phyloP scores from a whole-genome alignment of 805 yeast species.

The Candida takata region DNA sequence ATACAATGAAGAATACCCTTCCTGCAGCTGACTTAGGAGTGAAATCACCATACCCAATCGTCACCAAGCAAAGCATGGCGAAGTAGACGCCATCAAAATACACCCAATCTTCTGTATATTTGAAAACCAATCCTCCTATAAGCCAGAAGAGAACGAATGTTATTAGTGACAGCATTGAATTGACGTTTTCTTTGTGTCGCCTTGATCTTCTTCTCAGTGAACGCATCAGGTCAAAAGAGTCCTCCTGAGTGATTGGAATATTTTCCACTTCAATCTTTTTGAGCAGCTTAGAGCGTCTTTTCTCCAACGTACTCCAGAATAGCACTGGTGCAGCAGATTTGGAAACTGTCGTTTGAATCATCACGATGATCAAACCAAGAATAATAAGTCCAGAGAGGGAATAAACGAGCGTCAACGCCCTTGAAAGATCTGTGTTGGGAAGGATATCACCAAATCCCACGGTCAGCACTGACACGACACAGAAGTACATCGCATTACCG shows the following conservation, averaged over 20 bases:
- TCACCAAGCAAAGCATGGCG: conserved; percentile 64
- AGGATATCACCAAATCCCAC: conserved; percentile 75
- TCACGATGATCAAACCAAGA: conserved; percentile 66
- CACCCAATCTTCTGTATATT: conserved; percentile 58
- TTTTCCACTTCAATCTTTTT: conserved; percentile 13
- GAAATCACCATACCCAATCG: conserved; percentile 82
- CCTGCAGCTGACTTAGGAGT: conserved; percentile 61
- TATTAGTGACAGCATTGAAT: conserved; percentile 32
- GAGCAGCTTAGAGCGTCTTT: conserved; percentile 32
- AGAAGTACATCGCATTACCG: conserved; percentile 67
- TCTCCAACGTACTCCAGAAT: conserved; percentile 60
- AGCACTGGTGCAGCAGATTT: conserved; percentile 57
- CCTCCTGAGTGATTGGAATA: conserved; percentile 31
- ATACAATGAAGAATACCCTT: conserved; percentile 61
- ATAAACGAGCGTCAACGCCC: conserved; percentile 54
- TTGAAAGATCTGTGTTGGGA: conserved; percentile 46
- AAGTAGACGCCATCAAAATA: conserved; percentile 72
- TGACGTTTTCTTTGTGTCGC: conserved; percentile 28
- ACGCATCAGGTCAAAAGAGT: conserved; percentile 52
- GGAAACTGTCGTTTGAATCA: conserved; percentile 58
- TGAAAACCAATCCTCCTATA: conserved; percentile 63
- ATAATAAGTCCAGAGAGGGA: conserved; percentile 64
- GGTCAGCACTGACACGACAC: conserved; percentile 67
- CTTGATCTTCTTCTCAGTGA: conserved; percentile 38
- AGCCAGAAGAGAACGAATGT: conserved; percentile 58